Evolutionary conservation across 768 basidiomycete genomes (phyloP).

Genomic region (Rubroboletus satanas): DNA sequence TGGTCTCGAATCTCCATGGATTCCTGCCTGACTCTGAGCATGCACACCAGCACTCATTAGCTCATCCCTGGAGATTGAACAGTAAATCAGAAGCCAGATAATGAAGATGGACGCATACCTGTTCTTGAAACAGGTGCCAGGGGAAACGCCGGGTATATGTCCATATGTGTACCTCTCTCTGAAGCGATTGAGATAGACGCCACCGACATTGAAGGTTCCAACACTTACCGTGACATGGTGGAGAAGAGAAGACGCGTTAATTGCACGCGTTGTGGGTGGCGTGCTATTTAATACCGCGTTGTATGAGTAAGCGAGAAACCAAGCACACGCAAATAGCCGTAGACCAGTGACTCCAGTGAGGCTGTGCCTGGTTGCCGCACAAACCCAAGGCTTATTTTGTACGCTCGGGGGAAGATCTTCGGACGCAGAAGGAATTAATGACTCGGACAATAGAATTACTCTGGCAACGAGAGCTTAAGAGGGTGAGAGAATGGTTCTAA

Average conservation of each 20-base stretch:
- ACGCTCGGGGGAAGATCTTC: not conserved
- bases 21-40: slow-evolving; percentile 34
- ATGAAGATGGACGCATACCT: slow-evolving; percentile 4
- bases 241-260: slow-evolving; percentile 13
- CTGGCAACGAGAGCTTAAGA: not conserved
- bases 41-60: slow-evolving; percentile 34
- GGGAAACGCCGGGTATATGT: slow-evolving; percentile 25
- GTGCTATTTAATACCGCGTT: slow-evolving; percentile 5
- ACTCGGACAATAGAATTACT: slow-evolving; percentile 13
- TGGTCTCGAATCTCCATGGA: slow-evolving; percentile 31
- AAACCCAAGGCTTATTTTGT: slow-evolving; percentile 6
- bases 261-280: not conserved
- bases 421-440: not conserved
- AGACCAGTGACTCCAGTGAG: not conserved
- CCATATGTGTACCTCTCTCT: slow-evolving; percentile 25
- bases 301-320: slow-evolving; percentile 1
- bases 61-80: slow-evolving; percentile 11
- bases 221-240: slow-evolving; percentile 19
- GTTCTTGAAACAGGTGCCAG: slow-evolving; percentile 21
- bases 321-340: slow-evolving; percentile 15
- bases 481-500: not conserved
- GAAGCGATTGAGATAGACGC: not conserved
- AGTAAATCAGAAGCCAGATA: not conserved
- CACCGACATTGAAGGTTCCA: not conserved
- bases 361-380: not conserved